Percentiles rank a stretch among this genome's conserved stretches.
Conservation (phyloP, 345 rosid genomes). For the Arabidopsis arenosa region DNA sequence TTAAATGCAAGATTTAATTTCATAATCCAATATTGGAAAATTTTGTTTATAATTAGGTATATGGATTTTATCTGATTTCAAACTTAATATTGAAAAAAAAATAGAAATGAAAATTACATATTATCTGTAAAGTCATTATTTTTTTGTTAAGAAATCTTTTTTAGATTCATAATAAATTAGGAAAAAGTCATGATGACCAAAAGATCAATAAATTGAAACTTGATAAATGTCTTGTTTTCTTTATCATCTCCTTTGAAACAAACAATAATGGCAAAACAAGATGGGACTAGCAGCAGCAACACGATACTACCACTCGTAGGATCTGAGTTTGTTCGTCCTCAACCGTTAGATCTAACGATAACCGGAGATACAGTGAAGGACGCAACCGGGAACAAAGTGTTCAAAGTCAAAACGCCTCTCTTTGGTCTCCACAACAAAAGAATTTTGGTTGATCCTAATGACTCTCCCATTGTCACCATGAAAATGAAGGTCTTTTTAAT, state of each 20-base stretch:
- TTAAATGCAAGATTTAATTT: too few relatives aligned
- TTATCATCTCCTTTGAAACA: conserved; percentile 16
- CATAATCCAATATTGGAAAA: not conserved
- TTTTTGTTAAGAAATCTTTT: not conserved
- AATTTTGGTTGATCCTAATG: conserved; percentile 44
- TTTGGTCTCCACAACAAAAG: conserved; percentile 46
- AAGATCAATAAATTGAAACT: conserved; percentile 18
- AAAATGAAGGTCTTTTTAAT: conserved; percentile 45
- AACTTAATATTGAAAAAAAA: too few relatives aligned
- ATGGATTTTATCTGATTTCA: too few relatives aligned
- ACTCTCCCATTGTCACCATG: conserved; percentile 47
- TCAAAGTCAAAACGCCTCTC: conserved; percentile 46
- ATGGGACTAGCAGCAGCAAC: conserved; percentile 22
- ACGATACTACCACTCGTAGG: conserved; percentile 31
- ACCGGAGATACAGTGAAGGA: conserved; percentile 49
- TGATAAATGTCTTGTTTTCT: conserved; percentile 3
- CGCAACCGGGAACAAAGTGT: conserved; percentile 40
- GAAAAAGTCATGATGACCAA: conserved; percentile 35
- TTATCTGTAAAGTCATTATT: too few relatives aligned
- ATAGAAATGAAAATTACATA: too few relatives aligned
- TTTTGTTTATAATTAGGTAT: too few relatives aligned
- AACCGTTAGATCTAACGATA: conserved; percentile 44
- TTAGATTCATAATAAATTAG: not conserved
- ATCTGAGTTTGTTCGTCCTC: conserved; percentile 43
- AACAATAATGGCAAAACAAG: conserved; percentile 37